Evolutionary conservation across 305 asterid species (phyloP).

Genomic region (Plantago coronopus): DNA sequence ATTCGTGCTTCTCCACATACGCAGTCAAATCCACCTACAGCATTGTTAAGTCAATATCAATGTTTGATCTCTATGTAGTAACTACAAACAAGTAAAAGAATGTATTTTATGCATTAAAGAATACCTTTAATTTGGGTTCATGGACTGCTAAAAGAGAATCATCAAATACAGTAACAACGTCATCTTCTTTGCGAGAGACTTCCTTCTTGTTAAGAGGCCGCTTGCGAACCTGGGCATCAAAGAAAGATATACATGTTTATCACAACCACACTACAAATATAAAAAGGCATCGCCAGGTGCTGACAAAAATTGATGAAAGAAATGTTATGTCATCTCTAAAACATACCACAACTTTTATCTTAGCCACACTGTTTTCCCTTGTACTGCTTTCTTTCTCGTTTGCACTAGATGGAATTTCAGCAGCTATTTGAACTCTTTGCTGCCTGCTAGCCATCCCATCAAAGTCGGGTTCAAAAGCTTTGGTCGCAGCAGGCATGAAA

Average conservation of each 20-base stretch:
- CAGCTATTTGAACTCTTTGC: constrained; percentile 51
- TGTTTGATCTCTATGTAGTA: constrained; percentile 10
- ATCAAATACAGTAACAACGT: constrained; percentile 76
- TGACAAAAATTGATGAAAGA: constrained; percentile 15
- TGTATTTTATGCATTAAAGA: constrained; percentile 17
- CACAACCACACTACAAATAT: constrained; percentile 11
- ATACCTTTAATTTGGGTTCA: constrained; percentile 93
- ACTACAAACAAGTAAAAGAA: constrained; percentile 12
- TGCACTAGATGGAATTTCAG: constrained; percentile 50
- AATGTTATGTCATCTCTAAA: constrained; percentile 4
- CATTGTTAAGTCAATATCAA: background rate
- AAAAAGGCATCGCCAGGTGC: constrained; percentile 4
- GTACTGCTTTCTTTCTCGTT: constrained; percentile 57
- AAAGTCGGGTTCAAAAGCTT: constrained; percentile 59
- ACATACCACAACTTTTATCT: constrained; percentile 96
- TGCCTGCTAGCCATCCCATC: constrained; percentile 50
- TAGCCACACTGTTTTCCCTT: constrained; percentile 89
- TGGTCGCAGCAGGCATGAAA: constrained; percentile 73
- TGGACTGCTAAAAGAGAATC: constrained; percentile 77
- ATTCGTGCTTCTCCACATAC: constrained; percentile 94
- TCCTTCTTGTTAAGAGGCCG: constrained; percentile 98
- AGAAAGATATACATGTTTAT: constrained; percentile 19
- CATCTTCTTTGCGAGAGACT: constrained; percentile 86
- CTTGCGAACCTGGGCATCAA: constrained; percentile 77
- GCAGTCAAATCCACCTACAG: constrained; percentile 97